phyloP scores from a whole-genome alignment of 2,329 filamentous ascomycete species.

The Colletotrichum abscissum region DNA sequence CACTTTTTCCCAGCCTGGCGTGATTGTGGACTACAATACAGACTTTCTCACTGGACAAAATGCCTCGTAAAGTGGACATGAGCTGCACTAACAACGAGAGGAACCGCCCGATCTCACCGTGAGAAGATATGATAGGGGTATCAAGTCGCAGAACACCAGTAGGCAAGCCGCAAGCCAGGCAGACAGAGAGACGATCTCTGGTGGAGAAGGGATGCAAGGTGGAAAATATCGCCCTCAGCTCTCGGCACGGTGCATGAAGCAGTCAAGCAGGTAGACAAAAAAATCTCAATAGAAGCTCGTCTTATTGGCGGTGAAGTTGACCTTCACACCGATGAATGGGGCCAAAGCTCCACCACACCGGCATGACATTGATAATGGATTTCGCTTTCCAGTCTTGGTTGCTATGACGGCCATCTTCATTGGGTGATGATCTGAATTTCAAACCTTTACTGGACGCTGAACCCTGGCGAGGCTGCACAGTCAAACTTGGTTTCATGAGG shows the following conservation, averaged over 20 bases:
- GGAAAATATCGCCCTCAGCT: constrained; percentile 29
- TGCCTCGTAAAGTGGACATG: constrained; percentile 17
- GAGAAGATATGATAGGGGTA: constrained; percentile 11
- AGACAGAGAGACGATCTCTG: constrained; percentile 20
- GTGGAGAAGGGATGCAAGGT: constrained; percentile 27
- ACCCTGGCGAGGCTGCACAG: constrained; percentile 31
- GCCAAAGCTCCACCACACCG: constrained; percentile 19
- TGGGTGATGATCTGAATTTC: constrained; percentile 21
- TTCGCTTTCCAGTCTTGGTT: constrained; percentile 12
- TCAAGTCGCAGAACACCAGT: background rate
- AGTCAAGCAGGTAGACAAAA: background rate
- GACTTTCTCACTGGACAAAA: constrained; percentile 16
- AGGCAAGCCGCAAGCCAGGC: background rate
- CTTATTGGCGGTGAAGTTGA: constrained; percentile 28
- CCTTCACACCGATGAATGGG: constrained; percentile 25
- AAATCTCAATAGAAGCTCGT: constrained; percentile 13
- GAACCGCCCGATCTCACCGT: constrained; percentile 6
- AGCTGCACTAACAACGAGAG: constrained; percentile 5
- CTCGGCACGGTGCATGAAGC: constrained; percentile 28
- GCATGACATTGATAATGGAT: constrained; percentile 35
- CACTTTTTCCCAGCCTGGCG: constrained; percentile 28
- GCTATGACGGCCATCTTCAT: constrained; percentile 22
- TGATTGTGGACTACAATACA: constrained; percentile 13
- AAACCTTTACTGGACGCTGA: constrained; percentile 22
- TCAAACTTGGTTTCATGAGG: constrained; percentile 35